Evolutionary conservation across 2,329 filamentous ascomycete species (phyloP).

Genomic region (Talaromyces amestolkiae): DNA sequence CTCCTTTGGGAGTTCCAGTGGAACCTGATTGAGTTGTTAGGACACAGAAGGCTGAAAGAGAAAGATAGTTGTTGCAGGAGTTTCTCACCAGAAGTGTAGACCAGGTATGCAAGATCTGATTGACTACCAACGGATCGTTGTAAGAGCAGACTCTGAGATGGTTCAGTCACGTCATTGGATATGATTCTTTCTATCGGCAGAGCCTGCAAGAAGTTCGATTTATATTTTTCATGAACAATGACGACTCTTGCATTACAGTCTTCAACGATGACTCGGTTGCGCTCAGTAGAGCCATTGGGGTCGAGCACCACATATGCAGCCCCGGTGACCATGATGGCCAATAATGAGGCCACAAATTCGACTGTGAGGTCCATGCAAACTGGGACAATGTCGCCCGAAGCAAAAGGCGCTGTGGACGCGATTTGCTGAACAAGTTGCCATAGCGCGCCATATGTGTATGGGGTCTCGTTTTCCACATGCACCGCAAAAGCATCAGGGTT

Average conservation of each 20-base stretch:
- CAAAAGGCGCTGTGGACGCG: not conserved
- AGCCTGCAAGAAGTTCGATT: too few relatives aligned
- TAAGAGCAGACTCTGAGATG: too few relatives aligned
- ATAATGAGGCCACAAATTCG: not conserved
- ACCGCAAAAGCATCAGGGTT: not conserved
- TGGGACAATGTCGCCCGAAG: not conserved
- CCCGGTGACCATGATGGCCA: not conserved
- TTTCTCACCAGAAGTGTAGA: not conserved
- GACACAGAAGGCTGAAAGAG: too few relatives aligned
- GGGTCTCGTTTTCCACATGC: not conserved
- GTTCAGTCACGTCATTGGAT: too few relatives aligned
- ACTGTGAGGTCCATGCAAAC: not conserved
- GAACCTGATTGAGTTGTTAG: not conserved
- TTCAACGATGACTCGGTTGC: not conserved
- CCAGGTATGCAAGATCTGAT: too few relatives aligned
- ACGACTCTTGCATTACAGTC: too few relatives aligned
- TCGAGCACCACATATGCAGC: not conserved
- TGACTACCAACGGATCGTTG: too few relatives aligned
- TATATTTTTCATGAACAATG: too few relatives aligned
- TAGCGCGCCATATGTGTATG: not conserved
- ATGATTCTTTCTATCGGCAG: too few relatives aligned
- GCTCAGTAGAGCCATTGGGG: not conserved
- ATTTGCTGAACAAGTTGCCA: not conserved
- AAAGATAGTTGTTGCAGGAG: too few relatives aligned
- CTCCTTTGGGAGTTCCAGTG: not conserved